Conservation (phyloP, 2,329 filamentous ascomycete genomes). For the Colletotrichum agaves region DNA sequence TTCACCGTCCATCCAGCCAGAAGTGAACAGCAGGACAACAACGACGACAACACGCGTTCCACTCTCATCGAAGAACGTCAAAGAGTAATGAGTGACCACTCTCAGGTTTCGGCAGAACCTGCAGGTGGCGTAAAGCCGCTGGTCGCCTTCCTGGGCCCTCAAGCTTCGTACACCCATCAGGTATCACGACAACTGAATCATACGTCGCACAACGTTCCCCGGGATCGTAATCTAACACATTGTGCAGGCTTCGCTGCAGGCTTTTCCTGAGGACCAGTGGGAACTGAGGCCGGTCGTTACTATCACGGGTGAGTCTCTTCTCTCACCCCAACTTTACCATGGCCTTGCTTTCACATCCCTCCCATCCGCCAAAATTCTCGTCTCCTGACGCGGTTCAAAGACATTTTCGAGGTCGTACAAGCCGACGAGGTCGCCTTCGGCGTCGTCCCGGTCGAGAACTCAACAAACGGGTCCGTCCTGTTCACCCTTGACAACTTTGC, state of each 20-base stretch:
- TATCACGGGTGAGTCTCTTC: slow-evolving; percentile 56
- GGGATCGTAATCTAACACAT: slow-evolving; percentile 38
- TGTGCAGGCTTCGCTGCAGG: slow-evolving; percentile 57
- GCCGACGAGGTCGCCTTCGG: slow-evolving; percentile 72
- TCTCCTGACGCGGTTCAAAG: slow-evolving; percentile 51
- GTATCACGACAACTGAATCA: slow-evolving; percentile 45
- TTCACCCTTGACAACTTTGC: slow-evolving; percentile 91
- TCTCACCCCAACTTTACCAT: slow-evolving; percentile 13
- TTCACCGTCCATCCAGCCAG: neutral
- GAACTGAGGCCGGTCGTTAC: slow-evolving; percentile 61
- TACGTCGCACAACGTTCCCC: slow-evolving; percentile 8
- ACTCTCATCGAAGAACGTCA: neutral
- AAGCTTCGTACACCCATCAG: slow-evolving; percentile 63
- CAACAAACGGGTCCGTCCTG: slow-evolving; percentile 90
- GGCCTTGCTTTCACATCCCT: slow-evolving; percentile 20
- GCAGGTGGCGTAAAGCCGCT: slow-evolving; percentile 42
- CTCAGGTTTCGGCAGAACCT: slow-evolving; percentile 14
- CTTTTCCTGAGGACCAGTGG: slow-evolving; percentile 60
- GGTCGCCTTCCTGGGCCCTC: slow-evolving; percentile 62
- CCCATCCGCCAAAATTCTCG: neutral
- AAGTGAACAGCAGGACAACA: neutral
- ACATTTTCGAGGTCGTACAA: slow-evolving; percentile 85
- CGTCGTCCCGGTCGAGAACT: slow-evolving; percentile 96
- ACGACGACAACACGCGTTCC: neutral
- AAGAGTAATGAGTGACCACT: slow-evolving; percentile 30